Evolutionary conservation across 2,329 filamentous ascomycete genomes (phyloP).

Genomic region (Hypoxylon sp.): DNA sequence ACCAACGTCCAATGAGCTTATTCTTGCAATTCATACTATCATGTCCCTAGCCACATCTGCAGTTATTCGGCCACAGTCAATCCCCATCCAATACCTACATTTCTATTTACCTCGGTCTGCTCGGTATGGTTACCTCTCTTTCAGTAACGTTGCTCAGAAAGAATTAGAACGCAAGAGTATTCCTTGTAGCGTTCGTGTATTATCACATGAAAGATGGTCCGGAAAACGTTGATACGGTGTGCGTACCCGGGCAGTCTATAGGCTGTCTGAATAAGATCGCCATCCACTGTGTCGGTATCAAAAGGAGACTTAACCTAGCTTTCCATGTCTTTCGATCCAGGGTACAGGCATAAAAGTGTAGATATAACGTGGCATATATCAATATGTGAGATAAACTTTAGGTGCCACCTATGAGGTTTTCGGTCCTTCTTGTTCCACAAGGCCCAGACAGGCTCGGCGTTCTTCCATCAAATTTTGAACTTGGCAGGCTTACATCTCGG

Average conservation of each 20-base stretch:
- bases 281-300: not conserved
- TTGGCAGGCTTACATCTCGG: not conserved
- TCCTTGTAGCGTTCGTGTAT: not conserved
- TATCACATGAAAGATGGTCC: not conserved
- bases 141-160: not conserved
- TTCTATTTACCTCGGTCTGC: not conserved
- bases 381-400: not conserved
- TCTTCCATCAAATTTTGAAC: not conserved
- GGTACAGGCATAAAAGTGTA: not conserved
- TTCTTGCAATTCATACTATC: too few relatives aligned
- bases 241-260: too few relatives aligned
- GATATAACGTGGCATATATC: not conserved
- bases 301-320: not conserved
- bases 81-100: not conserved
- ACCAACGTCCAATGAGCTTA: not conserved
- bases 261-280: not conserved
- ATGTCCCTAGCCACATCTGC: not conserved
- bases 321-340: not conserved
- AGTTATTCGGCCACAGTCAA: not conserved
- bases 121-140: not conserved
- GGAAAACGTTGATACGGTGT: not conserved
- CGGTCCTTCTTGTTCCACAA: not conserved
- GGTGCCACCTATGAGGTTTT: not conserved
- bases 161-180: not conserved
- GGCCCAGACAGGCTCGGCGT: not conserved